Percentiles rank a stretch among this genome's conserved stretches.
phyloP scores from a whole-genome alignment of 1,284 basidiomycete genomes.

The Trichosporon sp. region DNA sequence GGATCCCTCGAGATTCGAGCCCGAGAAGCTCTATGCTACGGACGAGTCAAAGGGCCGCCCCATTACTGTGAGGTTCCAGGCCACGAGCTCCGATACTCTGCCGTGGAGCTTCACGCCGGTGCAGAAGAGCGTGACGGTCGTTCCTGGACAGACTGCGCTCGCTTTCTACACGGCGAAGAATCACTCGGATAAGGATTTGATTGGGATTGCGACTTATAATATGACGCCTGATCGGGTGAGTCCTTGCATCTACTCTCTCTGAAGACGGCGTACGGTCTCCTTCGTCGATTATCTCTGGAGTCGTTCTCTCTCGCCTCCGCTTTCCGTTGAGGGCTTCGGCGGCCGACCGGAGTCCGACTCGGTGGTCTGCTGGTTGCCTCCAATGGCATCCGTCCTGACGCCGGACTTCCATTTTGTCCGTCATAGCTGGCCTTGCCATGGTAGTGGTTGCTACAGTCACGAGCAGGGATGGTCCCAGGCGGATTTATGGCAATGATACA shows the following conservation, averaged over 20 bases:
- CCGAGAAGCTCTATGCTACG: slow-evolving; percentile 72
- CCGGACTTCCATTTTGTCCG: no score
- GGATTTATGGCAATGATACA: no score
- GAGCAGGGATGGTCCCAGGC: no score
- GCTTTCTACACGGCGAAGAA: slow-evolving; percentile 97
- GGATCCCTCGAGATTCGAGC: slow-evolving; percentile 69
- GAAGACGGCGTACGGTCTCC: neutral
- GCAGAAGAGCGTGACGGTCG: slow-evolving; percentile 81
- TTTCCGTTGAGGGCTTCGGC: no score
- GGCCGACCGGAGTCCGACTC: no score
- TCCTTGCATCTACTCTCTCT: neutral
- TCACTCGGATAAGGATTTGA: slow-evolving; percentile 74
- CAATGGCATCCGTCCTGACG: no score
- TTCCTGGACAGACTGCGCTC: slow-evolving; percentile 92
- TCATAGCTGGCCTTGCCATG: no score
- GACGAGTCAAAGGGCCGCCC: slow-evolving; percentile 57
- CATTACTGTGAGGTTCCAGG: slow-evolving; percentile 94
- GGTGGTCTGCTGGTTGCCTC: no score
- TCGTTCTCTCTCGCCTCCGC: neutral
- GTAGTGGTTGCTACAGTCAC: no score
- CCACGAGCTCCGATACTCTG: slow-evolving; percentile 78
- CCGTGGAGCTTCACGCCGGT: slow-evolving; percentile 92
- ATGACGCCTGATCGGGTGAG: slow-evolving; percentile 55
- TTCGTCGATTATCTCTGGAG: no score
- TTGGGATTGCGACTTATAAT: slow-evolving; percentile 99